Conservation (phyloP, 371 early-diverging fungal species). For the Mycotypha africana region DNA sequence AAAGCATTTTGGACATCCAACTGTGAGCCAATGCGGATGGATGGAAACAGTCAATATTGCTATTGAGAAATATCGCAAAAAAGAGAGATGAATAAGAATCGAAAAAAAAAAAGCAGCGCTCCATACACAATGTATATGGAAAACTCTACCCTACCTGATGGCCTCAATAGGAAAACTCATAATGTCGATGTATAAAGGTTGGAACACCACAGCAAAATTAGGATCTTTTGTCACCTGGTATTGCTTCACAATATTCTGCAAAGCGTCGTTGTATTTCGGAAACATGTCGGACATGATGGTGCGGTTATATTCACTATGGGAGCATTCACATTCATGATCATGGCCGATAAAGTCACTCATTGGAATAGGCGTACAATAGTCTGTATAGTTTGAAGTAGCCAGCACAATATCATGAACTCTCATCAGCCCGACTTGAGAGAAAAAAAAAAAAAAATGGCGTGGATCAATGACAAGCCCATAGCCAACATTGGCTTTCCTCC, state of each 20-base stretch:
- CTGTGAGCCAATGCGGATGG: slow-evolving; percentile 21
- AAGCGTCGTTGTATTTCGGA: slow-evolving; percentile 28
- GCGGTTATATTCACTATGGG: slow-evolving; percentile 29
- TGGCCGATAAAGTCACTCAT: slow-evolving; percentile 29
- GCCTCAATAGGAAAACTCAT: slow-evolving; percentile 38
- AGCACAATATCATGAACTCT: slow-evolving; percentile 21
- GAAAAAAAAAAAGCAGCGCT: no score
- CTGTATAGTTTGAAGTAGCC: slow-evolving; percentile 5
- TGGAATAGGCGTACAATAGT: slow-evolving; percentile 32
- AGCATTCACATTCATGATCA: slow-evolving; percentile 39
- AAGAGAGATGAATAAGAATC: no score
- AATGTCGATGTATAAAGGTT: slow-evolving; percentile 31
- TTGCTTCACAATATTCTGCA: slow-evolving; percentile 16
- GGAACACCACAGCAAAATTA: slow-evolving; percentile 34
- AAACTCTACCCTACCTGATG: slow-evolving; percentile 33
- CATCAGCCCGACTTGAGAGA: slow-evolving; percentile 42
- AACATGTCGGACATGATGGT: slow-evolving; percentile 26
- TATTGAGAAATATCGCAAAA: no score
- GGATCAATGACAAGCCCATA: no score
- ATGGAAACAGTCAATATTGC: slow-evolving; percentile 33
- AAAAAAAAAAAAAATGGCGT: background rate
- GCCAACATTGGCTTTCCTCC: no score
- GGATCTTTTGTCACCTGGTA: slow-evolving; percentile 15
- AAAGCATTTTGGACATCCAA: slow-evolving; percentile 30
- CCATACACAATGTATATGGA: no score